Evolutionary conservation across 2,329 filamentous ascomycete genomes (phyloP), one percentile per base, ranked within the genome.

Genomic region (Fusarium tupiense): DNA sequence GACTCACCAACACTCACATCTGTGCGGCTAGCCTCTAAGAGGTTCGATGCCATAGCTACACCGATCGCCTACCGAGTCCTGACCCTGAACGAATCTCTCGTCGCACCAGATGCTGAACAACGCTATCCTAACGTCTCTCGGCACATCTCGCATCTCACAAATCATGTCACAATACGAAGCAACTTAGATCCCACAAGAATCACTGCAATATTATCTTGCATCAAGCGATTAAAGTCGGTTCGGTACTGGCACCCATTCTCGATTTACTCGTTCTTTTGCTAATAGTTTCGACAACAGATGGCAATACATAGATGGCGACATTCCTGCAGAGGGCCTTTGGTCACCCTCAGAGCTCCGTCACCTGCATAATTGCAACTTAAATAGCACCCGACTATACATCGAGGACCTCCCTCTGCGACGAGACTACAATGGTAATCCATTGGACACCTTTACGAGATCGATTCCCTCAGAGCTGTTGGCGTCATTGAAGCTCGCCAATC

Each of bases 21-120:
- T 43, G 77, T 80, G 60, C 84, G 85, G n/a, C 74, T 80, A 57
- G 74, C 84, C 29, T 87, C 83, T 44, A 81, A 75, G 58, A 80
- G 82, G 40, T 82, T 87, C 53, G 78, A 86, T 61, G 79, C 80
- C 22, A 82, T 87, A 46, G 81, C 82, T 44, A 85, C 82, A 17
- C 86, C 86, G 1, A 82, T 87, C 29, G 76, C 80, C 44, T 88
- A 86, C 73, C 80, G 81, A 38, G 79, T 76, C 14, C 62, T 87
- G 29, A 74, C 75, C 4, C 73, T 87, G 26, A 86, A 83, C 58
- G 77, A 81, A 47, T 66, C 71, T 43, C 81, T 87, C 19, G 79
- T 86, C 54, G 77, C 78, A 17, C 77, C 77, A 12, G 76, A 81
- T 57, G 80, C 82, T n/a, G 80, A 82, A 46, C 71, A 64, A 20